Evolutionary conservation across 2,329 filamentous ascomycete species (phyloP).

Genomic region (Venturia aucupariae): DNA sequence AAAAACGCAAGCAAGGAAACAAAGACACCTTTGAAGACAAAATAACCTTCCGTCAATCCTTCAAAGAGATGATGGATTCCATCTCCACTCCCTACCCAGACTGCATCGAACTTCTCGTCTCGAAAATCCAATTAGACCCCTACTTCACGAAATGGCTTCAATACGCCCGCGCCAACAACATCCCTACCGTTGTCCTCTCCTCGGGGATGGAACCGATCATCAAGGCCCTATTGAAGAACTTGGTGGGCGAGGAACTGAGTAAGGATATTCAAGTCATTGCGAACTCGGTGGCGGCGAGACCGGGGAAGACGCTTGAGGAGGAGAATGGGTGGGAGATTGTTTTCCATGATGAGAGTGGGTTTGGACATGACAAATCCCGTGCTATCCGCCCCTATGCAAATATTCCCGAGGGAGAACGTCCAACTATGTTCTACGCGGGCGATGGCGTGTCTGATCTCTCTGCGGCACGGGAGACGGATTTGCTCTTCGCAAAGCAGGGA

Average conservation of each 20-base stretch:
- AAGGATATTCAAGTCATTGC: constrained; percentile 85
- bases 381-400: constrained; percentile 81
- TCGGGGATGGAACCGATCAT: constrained; percentile 93
- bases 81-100: constrained; percentile 70
- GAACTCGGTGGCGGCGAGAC: constrained; percentile 64
- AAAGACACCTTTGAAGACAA: constrained; percentile 62
- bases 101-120: constrained; percentile 67
- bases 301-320: constrained; percentile 65
- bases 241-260: constrained; percentile 68
- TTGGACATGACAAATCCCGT: constrained; percentile 94
- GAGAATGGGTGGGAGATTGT: constrained; percentile 79
- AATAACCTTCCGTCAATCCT: constrained; percentile 72
- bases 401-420: constrained; percentile 58
- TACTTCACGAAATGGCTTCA: constrained; percentile 79
- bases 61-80: constrained; percentile 86
- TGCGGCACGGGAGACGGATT: constrained; percentile 82
- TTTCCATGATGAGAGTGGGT: constrained; percentile 80
- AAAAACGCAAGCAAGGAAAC: constrained; percentile 64
- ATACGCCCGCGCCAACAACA: constrained; percentile 71
- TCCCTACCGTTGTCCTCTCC: constrained; percentile 85
- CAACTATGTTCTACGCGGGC: constrained; percentile 86
- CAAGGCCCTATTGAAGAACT: constrained; percentile 65
- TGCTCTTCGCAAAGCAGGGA: constrained; percentile 88
- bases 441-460: constrained; percentile 90
- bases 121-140: constrained; percentile 83